phyloP scores from a whole-genome alignment of 2,329 filamentous ascomycete genomes.

The Pleurostoma richardsiae region DNA sequence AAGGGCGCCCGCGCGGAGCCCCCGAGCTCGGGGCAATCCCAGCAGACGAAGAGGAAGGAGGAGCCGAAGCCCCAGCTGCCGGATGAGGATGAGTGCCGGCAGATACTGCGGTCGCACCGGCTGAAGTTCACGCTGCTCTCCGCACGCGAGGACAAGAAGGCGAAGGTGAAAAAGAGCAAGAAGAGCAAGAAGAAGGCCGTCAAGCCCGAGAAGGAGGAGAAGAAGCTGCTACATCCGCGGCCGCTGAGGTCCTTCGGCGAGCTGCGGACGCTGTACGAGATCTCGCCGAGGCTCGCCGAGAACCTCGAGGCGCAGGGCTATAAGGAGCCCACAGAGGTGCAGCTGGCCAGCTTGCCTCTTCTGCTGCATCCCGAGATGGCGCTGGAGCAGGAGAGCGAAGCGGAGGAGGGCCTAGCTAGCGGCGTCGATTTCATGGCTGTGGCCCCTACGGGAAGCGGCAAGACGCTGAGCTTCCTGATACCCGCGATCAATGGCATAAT shows the following conservation, averaged over 20 bases:
- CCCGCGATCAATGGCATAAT: constrained; percentile 76
- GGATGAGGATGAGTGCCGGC: constrained; percentile 66
- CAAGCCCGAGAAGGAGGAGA: constrained; percentile 35
- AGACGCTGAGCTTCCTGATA: constrained; percentile 89
- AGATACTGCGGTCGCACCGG: constrained; percentile 72
- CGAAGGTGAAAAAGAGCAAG: constrained; percentile 41
- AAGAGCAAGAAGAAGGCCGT: constrained; percentile 45
- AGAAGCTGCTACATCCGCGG: constrained; percentile 67
- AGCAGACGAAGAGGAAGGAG: constrained; percentile 14
- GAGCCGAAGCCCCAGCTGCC: constrained; percentile 33
- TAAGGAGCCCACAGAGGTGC: constrained; percentile 84
- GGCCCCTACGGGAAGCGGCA: constrained; percentile 93
- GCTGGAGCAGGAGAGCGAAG: constrained; percentile 29
- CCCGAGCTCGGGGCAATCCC: background rate
- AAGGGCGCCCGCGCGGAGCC: constrained; percentile 9
- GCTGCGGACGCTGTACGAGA: constrained; percentile 64
- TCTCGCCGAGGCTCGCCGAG: constrained; percentile 66
- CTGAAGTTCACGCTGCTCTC: constrained; percentile 79
- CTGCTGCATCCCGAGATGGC: constrained; percentile 57
- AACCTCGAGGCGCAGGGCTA: constrained; percentile 87
- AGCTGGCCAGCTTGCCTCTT: constrained; percentile 79
- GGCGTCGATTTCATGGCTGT: constrained; percentile 76
- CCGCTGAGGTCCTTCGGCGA: constrained; percentile 75
- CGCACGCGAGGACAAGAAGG: constrained; percentile 40
- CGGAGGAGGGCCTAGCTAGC: constrained; percentile 23